phyloP scores from a whole-genome alignment of 176 grass and related monocot genomes.

The Phoenix dactylifera region DNA sequence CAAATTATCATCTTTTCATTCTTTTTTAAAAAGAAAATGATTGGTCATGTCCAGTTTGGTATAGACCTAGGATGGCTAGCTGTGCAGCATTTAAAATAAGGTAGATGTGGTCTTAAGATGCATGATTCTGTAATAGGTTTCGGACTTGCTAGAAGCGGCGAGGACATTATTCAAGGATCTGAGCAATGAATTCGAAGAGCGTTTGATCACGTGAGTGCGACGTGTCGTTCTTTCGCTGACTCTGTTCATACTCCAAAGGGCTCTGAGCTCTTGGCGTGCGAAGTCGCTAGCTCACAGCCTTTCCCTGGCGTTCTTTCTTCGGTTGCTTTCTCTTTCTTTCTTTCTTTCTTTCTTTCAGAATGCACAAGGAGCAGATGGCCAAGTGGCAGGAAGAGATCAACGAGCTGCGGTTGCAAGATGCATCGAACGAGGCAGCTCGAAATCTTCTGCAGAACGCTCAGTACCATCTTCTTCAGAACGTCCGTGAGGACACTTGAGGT shows the following conservation, averaged over 20 bases:
- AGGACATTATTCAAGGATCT: conserved; percentile 75
- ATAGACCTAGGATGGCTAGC: too few species aligned
- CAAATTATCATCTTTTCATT: too few species aligned
- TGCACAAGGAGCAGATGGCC: conserved; percentile 74
- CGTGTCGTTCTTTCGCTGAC: too few species aligned
- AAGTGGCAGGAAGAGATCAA: conserved; percentile 77
- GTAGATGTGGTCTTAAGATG: not conserved
- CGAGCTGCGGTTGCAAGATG: conserved; percentile 57
- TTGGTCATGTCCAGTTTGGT: too few species aligned
- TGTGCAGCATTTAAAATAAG: not conserved
- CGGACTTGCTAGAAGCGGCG: conserved; percentile 69
- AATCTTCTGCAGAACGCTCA: conserved; percentile 64
- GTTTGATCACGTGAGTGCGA: conserved; percentile 51
- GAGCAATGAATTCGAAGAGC: conserved; percentile 74
- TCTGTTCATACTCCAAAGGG: not conserved
- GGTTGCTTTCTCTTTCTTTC: not conserved
- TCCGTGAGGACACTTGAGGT: conserved; percentile 12
- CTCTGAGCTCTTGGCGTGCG: not conserved
- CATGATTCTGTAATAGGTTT: conserved; percentile 32
- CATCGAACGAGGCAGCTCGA: conserved; percentile 50
- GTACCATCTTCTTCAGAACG: conserved; percentile 56
- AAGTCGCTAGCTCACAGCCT: not conserved
- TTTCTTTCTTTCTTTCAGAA: conserved; percentile 29
- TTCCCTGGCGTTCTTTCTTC: not conserved
- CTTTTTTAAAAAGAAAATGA: too few species aligned